Base-by-base conservation (phyloP, 306 rosid species). In the Quillaja saponaria region DNA sequence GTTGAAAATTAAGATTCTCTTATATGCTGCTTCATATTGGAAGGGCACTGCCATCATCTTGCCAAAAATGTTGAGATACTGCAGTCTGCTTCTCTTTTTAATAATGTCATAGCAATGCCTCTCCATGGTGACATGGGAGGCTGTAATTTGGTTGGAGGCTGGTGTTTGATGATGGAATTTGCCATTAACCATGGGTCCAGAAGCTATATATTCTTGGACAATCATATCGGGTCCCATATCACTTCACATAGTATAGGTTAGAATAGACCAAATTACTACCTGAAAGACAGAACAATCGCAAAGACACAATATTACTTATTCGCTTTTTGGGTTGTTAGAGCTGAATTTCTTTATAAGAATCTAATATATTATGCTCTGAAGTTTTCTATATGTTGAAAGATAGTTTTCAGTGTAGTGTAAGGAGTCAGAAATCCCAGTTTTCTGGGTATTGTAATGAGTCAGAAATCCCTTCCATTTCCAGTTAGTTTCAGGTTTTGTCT, bases 401-500 rank as follows among this genome's bases (percentile, higher is more conserved):
- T 25, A 25, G 4, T 25, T 2, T 25, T 25, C 3, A 1, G 31
- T 2, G 4, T 25, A 25, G 31, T 25, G 31, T 25, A 25, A 25
- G 2, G 31, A 25, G 4, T 25, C 31, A 52, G 38, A 28, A 33
- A 46, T 37, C 25, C 56, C 0, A 25, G 4, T 25, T 2, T 25
- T 25, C 3, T 25, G 31, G 31, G 4, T 25, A 25, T 2, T 25
- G 31, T 25, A 25, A 25, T 25, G 31, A 25, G 4, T 25, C 31
- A 40, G 35, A 52, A 2, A 13, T 16, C 28, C 31, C 12, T 17
- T 3, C 13, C 16, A 17, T 2, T 25, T 46, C 13, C 31, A 41
- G 13, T 62, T 39, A 18, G n/a, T n/a, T n/a, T n/a, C 55, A 31
- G 64, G 63, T 45, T 73, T 58, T 60, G 45, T 59, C n/a, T 21